phyloP scores from a whole-genome alignment of 768 basidiomycete species.

The Trametes cingulata region DNA sequence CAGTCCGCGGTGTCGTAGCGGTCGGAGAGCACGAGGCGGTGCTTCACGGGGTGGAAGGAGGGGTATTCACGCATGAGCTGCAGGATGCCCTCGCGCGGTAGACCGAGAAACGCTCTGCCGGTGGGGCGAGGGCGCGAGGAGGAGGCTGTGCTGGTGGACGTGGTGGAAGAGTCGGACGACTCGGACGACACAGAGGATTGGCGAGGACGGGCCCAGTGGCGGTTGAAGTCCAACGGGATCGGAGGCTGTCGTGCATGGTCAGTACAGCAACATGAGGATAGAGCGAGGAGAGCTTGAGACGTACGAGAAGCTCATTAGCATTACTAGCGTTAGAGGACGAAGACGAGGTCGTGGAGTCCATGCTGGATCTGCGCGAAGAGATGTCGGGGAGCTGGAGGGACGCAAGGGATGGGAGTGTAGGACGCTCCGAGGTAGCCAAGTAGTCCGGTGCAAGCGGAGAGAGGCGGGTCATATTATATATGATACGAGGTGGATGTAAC shows the following conservation, averaged over 20 bases:
- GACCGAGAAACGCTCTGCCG: neutral
- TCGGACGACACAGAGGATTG: constrained; percentile 23
- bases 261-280: too few relatives aligned
- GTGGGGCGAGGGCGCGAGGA: constrained; percentile 17
- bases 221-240: constrained; percentile 34
- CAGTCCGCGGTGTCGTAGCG: constrained; percentile 53
- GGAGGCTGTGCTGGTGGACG: constrained; percentile 13
- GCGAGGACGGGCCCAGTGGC: constrained; percentile 33
- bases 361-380: neutral
- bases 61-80: constrained; percentile 3
- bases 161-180: neutral
- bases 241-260: neutral
- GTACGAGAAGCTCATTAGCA: constrained; percentile 20
- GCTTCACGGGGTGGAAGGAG: constrained; percentile 5
- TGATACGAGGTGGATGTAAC: constrained; percentile 1
- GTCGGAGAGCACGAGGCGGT: constrained; percentile 26
- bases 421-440: constrained; percentile 37
- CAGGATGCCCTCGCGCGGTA: neutral
- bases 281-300: neutral
- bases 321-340: constrained; percentile 7
- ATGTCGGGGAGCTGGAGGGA: constrained; percentile 43
- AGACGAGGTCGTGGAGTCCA: constrained; percentile 9
- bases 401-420: constrained; percentile 55
- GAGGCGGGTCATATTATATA: constrained; percentile 20
- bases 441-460: constrained; percentile 15